Conservation (phyloP, 1,284 basidiomycete genomes). For the Megacollybia platyphylla region DNA sequence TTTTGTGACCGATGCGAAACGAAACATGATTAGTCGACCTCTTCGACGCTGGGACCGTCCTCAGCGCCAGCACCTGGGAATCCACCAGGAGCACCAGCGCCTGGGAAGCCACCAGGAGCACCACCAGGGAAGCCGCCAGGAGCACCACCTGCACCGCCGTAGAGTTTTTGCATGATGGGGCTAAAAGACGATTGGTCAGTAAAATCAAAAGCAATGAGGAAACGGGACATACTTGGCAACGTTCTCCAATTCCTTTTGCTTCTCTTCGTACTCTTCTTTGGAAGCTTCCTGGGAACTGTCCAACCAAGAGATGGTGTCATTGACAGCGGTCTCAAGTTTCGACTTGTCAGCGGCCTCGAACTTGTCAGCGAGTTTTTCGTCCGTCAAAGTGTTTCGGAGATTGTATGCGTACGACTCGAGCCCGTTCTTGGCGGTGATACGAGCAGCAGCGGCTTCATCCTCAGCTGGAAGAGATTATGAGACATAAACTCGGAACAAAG, state of each 20-base stretch:
- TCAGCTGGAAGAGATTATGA: slow-evolving; percentile 34
- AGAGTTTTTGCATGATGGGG: slow-evolving; percentile 93
- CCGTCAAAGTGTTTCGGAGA: slow-evolving; percentile 81
- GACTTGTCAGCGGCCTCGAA: slow-evolving; percentile 83
- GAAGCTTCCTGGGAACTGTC: slow-evolving; percentile 83
- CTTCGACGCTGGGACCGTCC: slow-evolving; percentile 82
- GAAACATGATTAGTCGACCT: slow-evolving; percentile 52
- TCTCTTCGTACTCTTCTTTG: slow-evolving; percentile 92
- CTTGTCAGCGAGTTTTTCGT: slow-evolving; percentile 82
- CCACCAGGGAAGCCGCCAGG: slow-evolving; percentile 40
- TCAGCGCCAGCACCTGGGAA: slow-evolving; percentile 41
- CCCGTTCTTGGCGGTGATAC: slow-evolving; percentile 80
- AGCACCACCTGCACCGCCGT: slow-evolving; percentile 61
- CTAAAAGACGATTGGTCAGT: slow-evolving; percentile 10
- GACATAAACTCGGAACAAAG: slow-evolving; percentile 1
- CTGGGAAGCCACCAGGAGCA: slow-evolving; percentile 29
- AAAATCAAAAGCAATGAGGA: slow-evolving; percentile 1
- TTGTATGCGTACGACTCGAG: slow-evolving; percentile 96
- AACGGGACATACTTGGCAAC: slow-evolving; percentile 49
- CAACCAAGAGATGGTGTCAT: slow-evolving; percentile 83
- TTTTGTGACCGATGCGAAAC: too few species aligned
- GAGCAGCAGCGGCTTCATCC: slow-evolving; percentile 72
- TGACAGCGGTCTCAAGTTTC: slow-evolving; percentile 75
- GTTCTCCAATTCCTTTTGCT: slow-evolving; percentile 92
- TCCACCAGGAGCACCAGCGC: slow-evolving; percentile 38